Base-by-base conservation (phyloP, 768 basidiomycete genomes). In the Aureoboletus auriporus region DNA sequence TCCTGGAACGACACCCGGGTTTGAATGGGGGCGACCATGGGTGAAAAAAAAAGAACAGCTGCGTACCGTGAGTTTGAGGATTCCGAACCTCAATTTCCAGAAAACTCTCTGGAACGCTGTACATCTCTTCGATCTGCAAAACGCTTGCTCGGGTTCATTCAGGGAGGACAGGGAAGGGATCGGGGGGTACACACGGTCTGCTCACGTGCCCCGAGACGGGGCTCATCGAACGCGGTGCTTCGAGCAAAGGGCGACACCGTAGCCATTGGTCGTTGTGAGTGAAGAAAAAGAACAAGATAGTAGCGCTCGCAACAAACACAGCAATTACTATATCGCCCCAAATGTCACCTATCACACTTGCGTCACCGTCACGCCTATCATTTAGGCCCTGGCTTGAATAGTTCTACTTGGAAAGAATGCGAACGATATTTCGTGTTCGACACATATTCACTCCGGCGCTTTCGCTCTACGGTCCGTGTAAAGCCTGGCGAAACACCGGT, bases 71-170 rank as follows among this genome's bases (percentile, higher is more conserved):
- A 0, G 95, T 99, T 70, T 95, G 92, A 7, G 95, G 94, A 65
- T 95, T 96, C 59, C 89, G 77, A 7, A 98, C 92, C 68, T 99
- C 95, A 57, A 99, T 96, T 73, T 98, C 95, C 40, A 98, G 74
- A 67, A 95, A 96, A 62, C 89, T 93, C 70, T 97, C 94, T 31
- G 95, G 95, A 6, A 95, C 86, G 57, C 88, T 89, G 65, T 98
- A 99, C 93, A 96, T 95, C 72, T 97, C 94, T 70, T 97, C 94
- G 60, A 96, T 89, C 86, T 93, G 68, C 50, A 60, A 59, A 39
- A 46, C 39, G 59, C 66, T 65, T 68, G 64, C 60, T 62, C 57
- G 65, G 52, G 64, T 65, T 65, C 61, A 64, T 61, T 54, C 54
- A 63, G 53, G 57, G 34, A 29, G 47, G 39, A 53, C 46, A 42